These are phyloP conservation scores for Mollisiaceae sp. DNA, from an alignment of 2,329 filamentous ascomycete genomes.

Conservation along the genomic window DNA sequence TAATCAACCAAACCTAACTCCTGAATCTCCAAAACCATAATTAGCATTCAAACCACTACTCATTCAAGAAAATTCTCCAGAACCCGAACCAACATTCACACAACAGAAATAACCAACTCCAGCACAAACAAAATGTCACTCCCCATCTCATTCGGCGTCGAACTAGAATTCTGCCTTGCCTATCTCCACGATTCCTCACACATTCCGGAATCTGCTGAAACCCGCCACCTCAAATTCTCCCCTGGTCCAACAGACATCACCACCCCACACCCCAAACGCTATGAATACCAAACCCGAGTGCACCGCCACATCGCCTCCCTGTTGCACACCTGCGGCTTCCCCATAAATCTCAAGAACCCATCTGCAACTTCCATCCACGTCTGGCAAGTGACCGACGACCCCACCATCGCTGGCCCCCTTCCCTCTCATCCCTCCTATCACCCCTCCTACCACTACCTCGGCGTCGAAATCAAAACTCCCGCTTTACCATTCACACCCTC, in stretches of 20 bases:
- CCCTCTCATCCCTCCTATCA: no score
- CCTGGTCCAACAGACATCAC: not conserved
- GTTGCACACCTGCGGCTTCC: not conserved
- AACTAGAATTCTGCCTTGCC: conserved; percentile 3
- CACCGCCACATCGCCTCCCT: not conserved
- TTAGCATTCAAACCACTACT: not conserved
- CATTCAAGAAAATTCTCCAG: no score
- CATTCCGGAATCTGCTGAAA: not conserved
- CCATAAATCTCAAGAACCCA: not conserved
- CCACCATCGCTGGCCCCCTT: not conserved
- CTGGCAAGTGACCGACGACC: not conserved
- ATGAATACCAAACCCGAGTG: not conserved
- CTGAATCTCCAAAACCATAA: not conserved
- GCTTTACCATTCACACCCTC: not conserved
- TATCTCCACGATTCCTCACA: not conserved
- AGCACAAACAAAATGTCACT: not conserved
- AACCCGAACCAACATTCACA: not conserved
- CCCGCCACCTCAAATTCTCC: not conserved
- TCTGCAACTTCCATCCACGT: not conserved
- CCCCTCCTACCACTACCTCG: not conserved
- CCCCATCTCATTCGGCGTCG: not conserved
- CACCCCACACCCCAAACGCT: not conserved
- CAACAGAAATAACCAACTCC: not conserved
- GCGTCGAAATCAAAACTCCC: not conserved
- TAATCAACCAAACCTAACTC: not conserved